Base-by-base conservation (phyloP, 1,139 yeast genomes). In the Entelexis sorbosivorans region DNA sequence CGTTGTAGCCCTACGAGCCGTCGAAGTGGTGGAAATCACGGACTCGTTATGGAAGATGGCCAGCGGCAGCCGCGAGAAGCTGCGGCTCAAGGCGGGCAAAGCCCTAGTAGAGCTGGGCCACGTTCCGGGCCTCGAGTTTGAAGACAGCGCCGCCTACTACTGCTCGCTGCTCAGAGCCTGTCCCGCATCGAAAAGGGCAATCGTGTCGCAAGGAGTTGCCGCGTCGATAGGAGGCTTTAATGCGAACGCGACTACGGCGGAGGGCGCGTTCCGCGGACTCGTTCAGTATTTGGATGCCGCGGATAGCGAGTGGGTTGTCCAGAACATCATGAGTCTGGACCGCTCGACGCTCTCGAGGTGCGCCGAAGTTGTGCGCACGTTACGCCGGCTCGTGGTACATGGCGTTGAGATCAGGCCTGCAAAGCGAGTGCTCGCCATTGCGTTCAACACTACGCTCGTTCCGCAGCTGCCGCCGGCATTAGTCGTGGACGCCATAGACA, bases 11-110 rank as follows among this genome's bases (percentile, higher is more conserved):
- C 54, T 52, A 26, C n/a, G 34, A 24, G 17, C 38, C 49, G 8
- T 44, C 38, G 6, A 13, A 2, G 13, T 5, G 7, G 14, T 20
- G 4, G 38, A 49, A 26, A 42, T 51, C 14, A 53, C 69, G 8
- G 64, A 66, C 34, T 51, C 60, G 7, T 71, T 83, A n/a, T 58
- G 81, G 34, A 66, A 89, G 48, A 63, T 84, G 44, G 65, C 79
- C 0, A 80, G 76, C 1, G 86, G 77, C 56, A 70, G 73, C 0
- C 68, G 74, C 49, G 74, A 71, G 42, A 68, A 65, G 34, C 57
- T 77, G 2, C 65, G 78, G 47, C 17, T 53, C 1, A 56, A 59
- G 13, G 59, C 43, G 7, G 20, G 44, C 4, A 10, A 31, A 24
- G 52, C 50, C 19, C 46, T 48, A 16, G 19, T 32, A 2, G 33